phyloP scores from a whole-genome alignment of 441 rosid species.

The Theobroma grandiflorum region DNA sequence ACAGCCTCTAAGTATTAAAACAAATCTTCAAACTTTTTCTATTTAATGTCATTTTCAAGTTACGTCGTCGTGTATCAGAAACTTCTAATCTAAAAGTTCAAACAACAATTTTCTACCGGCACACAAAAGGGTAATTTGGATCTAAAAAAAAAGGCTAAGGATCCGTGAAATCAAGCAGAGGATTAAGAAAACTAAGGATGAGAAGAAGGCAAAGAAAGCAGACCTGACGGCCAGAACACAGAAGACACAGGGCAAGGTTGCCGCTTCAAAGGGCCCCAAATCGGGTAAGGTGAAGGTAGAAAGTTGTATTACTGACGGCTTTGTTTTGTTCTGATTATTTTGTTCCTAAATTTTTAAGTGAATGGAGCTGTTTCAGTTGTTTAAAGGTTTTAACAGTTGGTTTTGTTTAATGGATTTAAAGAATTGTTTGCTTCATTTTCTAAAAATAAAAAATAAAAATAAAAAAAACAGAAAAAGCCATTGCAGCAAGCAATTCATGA shows the following conservation, averaged over 20 bases:
- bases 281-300: constrained; percentile 15
- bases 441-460: neutral
- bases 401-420: neutral
- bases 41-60: too few relatives aligned
- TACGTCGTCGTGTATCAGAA: too few relatives aligned
- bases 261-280: constrained; percentile 40
- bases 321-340: neutral
- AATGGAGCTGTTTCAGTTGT: too few relatives aligned
- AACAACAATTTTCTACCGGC: too few relatives aligned
- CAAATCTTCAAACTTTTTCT: too few relatives aligned
- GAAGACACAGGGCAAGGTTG: constrained; percentile 57
- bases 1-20: too few relatives aligned
- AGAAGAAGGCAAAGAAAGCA: constrained; percentile 82
- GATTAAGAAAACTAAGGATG: constrained; percentile 51
- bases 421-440: neutral
- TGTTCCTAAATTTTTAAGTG: neutral
- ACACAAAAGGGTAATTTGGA: too few relatives aligned
- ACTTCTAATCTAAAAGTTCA: too few relatives aligned
- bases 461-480: too few relatives aligned
- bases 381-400: neutral
- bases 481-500: too few relatives aligned
- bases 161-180: constrained; percentile 64
- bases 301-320: neutral
- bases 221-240: constrained; percentile 64
- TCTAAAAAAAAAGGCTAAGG: too few relatives aligned